These are phyloP conservation scores for Chaetomiaceae sp. DNA, from an alignment of 2,329 filamentous ascomycete species.

Conservation along the genomic window DNA sequence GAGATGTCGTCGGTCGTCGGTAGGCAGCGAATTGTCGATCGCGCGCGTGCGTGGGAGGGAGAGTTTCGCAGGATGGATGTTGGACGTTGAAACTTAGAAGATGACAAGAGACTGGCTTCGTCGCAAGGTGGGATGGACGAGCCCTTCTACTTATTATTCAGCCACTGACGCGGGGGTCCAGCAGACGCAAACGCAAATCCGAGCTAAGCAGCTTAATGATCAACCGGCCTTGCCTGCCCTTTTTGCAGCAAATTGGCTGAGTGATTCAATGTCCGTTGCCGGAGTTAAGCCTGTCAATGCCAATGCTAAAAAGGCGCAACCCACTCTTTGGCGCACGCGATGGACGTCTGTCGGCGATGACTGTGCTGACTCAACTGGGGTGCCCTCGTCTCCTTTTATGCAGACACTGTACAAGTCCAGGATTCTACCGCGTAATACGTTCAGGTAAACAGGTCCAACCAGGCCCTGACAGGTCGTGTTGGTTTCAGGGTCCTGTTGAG, in stretches of 20 bases:
- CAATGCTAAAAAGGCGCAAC: conserved; percentile 20
- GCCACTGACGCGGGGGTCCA: conserved; percentile 12
- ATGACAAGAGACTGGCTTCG: conserved; percentile 3
- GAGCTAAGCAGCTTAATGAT: too few relatives aligned
- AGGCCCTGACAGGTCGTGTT: too few relatives aligned
- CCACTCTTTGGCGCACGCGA: conserved; percentile 16
- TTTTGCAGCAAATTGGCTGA: not conserved
- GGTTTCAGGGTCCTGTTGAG: too few relatives aligned
- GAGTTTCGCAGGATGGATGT: conserved; percentile 1
- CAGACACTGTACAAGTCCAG: too few relatives aligned
- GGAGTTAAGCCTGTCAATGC: conserved; percentile 12
- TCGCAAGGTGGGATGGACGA: not conserved
- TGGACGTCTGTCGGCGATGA: not conserved
- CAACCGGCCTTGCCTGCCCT: too few relatives aligned
- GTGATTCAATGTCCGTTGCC: conserved; percentile 16
- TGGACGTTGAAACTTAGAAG: not conserved
- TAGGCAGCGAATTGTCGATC: not conserved
- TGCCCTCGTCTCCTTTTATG: too few relatives aligned
- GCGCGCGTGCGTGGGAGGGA: too few relatives aligned
- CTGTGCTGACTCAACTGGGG: too few relatives aligned
- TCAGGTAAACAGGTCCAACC: too few relatives aligned
- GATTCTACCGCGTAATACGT: too few relatives aligned
- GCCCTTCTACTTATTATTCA: conserved; percentile 8
- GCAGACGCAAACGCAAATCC: not conserved
- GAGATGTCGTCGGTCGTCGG: not conserved